Percentiles rank a stretch among this genome's conserved stretches.
Evolutionary conservation across 2,329 filamentous ascomycete genomes (phyloP).

Genomic region (Fusarium phyllophilum): DNA sequence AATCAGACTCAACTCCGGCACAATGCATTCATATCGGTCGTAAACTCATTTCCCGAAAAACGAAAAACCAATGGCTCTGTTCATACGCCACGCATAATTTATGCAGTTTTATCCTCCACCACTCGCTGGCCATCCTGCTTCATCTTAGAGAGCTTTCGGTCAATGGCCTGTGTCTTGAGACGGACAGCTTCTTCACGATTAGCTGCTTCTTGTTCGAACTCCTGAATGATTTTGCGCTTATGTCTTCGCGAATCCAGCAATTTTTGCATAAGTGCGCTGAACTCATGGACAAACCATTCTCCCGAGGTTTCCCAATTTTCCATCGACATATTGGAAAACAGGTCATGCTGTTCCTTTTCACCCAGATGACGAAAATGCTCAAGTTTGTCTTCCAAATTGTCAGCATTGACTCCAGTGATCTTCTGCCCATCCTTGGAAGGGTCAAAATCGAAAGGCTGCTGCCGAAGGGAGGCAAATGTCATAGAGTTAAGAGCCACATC

Average conservation of each 20-base stretch:
- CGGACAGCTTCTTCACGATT: conserved; percentile 65
- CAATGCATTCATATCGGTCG: conserved; percentile 43
- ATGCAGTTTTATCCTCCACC: conserved; percentile 55
- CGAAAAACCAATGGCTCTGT: background rate
- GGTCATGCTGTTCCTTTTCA: conserved; percentile 58
- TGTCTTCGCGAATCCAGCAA: conserved; percentile 59
- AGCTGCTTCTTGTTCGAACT: conserved; percentile 66
- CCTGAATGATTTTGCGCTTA: conserved; percentile 61
- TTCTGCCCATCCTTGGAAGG: conserved; percentile 57
- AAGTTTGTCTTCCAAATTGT: conserved; percentile 60
- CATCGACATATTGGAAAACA: conserved; percentile 64
- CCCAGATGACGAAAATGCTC: conserved; percentile 59
- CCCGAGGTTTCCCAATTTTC: conserved; percentile 69
- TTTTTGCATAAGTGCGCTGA: conserved; percentile 59
- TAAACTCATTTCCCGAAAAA: conserved; percentile 25
- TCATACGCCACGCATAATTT: conserved; percentile 1
- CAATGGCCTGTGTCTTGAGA: conserved; percentile 63
- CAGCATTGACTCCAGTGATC: conserved; percentile 50
- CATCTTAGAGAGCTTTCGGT: conserved; percentile 63
- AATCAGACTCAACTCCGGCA: conserved; percentile 39
- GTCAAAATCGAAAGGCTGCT: conserved; percentile 67
- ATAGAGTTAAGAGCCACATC: conserved; percentile 65
- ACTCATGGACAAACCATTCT: conserved; percentile 68
- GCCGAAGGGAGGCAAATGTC: conserved; percentile 61
- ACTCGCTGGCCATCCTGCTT: conserved; percentile 67